Evolutionary conservation across 768 basidiomycete species (phyloP).

Genomic region (Hydnum rufescens): DNA sequence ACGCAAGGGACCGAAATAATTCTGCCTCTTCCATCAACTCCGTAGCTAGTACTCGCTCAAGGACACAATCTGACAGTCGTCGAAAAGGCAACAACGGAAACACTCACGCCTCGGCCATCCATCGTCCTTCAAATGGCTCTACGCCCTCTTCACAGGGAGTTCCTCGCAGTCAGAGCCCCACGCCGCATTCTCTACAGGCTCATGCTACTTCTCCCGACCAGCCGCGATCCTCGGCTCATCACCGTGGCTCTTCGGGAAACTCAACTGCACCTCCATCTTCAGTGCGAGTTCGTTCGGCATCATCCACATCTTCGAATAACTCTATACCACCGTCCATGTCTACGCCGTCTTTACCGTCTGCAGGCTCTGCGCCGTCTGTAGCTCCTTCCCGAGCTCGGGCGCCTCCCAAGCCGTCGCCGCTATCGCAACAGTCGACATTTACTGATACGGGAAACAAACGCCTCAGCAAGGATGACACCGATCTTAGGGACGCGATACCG

Average conservation of each 20-base stretch:
- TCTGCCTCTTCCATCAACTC: slow-evolving; percentile 68
- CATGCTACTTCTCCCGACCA: slow-evolving; percentile 1
- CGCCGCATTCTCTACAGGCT: background rate
- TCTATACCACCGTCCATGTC: slow-evolving; percentile 19
- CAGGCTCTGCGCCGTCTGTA: slow-evolving; percentile 16
- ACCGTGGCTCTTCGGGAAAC: slow-evolving; percentile 9
- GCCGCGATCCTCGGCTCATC: slow-evolving; percentile 6
- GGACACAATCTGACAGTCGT: background rate
- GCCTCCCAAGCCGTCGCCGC: slow-evolving; percentile 37
- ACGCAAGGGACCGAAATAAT: slow-evolving; percentile 56
- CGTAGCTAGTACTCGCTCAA: background rate
- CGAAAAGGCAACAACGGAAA: background rate
- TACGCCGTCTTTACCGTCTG: slow-evolving; percentile 14
- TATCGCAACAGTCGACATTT: slow-evolving; percentile 32
- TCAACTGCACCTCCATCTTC: slow-evolving; percentile 5
- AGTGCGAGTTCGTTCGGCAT: slow-evolving; percentile 4
- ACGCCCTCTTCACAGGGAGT: background rate
- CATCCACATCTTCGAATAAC: slow-evolving; percentile 15
- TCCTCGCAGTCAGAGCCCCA: background rate
- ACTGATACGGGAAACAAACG: slow-evolving; percentile 20
- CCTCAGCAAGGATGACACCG: slow-evolving; percentile 12
- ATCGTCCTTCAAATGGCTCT: background rate
- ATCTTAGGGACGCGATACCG: slow-evolving; percentile 3
- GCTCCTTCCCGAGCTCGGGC: slow-evolving; percentile 18
- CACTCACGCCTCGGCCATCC: background rate